A percentile compares a stretch with the other conserved stretches of the same genome.
These are phyloP conservation scores for Trichoderma koningii DNA, from an alignment of 2,329 filamentous ascomycete genomes.

Conservation along the genomic window DNA sequence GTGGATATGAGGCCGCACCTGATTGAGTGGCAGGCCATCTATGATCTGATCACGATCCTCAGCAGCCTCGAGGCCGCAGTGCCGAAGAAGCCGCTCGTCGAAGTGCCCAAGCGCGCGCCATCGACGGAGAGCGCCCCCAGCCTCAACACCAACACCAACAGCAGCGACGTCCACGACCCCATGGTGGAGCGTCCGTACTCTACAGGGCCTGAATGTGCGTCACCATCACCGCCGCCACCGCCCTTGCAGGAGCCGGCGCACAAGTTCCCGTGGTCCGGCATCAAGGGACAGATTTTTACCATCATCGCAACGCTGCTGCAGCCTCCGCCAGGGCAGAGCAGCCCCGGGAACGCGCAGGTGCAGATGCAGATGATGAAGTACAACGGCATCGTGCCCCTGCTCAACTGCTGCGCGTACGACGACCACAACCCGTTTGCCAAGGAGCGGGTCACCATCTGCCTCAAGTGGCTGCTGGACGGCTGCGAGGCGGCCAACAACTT, in stretches of 20 bases:
- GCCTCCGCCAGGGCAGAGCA: constrained; percentile 66
- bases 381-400: constrained; percentile 81
- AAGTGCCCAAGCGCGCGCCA: constrained; percentile 40
- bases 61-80: constrained; percentile 87
- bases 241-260: constrained; percentile 63
- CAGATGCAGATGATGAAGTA: constrained; percentile 85
- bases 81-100: constrained; percentile 72
- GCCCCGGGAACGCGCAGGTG: constrained; percentile 69
- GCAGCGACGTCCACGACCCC: constrained; percentile 34
- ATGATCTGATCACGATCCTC: constrained; percentile 83
- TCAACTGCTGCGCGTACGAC: constrained; percentile 89
- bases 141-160: constrained; percentile 30
- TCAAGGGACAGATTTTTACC: constrained; percentile 90
- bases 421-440: constrained; percentile 93
- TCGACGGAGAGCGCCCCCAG: constrained; percentile 30
- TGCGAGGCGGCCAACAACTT: constrained; percentile 73
- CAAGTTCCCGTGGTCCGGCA: constrained; percentile 68
- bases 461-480: constrained; percentile 80
- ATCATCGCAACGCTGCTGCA: constrained; percentile 88
- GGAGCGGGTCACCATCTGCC: constrained; percentile 83
- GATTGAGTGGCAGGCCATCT: constrained; percentile 88
- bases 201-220: constrained; percentile 35
- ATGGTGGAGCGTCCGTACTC: constrained; percentile 67
- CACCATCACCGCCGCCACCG: constrained; percentile 45
- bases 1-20: constrained; percentile 80